These are phyloP conservation scores for Lactifluus pinguis DNA, from an alignment of 768 basidiomycete species.

Conservation along the genomic window DNA sequence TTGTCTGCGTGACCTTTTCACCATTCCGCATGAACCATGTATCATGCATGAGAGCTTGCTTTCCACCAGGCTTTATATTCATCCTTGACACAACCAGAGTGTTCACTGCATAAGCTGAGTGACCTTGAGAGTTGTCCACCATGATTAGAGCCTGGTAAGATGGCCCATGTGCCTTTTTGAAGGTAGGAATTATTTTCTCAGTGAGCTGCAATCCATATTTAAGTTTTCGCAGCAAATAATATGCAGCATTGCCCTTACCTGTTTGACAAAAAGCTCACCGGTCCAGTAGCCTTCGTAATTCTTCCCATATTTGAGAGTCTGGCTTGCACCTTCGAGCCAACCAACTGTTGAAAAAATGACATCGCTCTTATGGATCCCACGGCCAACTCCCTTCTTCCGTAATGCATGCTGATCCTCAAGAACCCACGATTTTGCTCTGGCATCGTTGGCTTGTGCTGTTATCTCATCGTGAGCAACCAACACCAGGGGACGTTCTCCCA, in stretches of 20 bases:
- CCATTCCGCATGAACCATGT: constrained; percentile 26
- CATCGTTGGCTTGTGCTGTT: constrained; percentile 34
- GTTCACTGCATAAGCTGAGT: constrained; percentile 31
- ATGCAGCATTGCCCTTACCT: constrained; percentile 17
- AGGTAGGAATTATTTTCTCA: constrained; percentile 21
- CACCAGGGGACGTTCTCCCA: constrained; percentile 2
- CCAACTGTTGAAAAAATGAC: constrained; percentile 26
- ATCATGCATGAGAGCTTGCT: constrained; percentile 29
- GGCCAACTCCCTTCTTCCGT: constrained; percentile 32
- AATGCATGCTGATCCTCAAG: constrained; percentile 27
- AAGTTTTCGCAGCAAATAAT: background rate
- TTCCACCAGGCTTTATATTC: constrained; percentile 33
- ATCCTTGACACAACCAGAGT: constrained; percentile 29
- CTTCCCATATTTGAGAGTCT: constrained; percentile 33
- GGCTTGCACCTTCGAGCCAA: constrained; percentile 21
- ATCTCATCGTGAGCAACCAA: constrained; percentile 31
- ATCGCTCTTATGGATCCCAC: constrained; percentile 31
- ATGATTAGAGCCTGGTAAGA: constrained; percentile 30
- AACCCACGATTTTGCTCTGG: constrained; percentile 29
- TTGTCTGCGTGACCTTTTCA: no score
- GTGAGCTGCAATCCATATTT: constrained; percentile 15
- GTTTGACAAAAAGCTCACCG: constrained; percentile 28
- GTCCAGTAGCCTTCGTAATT: constrained; percentile 35
- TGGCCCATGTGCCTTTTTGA: constrained; percentile 18
- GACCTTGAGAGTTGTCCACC: constrained; percentile 37